phyloP scores from a whole-genome alignment of 2,329 filamentous ascomycete species.

The Rachicladosporium sp. region DNA sequence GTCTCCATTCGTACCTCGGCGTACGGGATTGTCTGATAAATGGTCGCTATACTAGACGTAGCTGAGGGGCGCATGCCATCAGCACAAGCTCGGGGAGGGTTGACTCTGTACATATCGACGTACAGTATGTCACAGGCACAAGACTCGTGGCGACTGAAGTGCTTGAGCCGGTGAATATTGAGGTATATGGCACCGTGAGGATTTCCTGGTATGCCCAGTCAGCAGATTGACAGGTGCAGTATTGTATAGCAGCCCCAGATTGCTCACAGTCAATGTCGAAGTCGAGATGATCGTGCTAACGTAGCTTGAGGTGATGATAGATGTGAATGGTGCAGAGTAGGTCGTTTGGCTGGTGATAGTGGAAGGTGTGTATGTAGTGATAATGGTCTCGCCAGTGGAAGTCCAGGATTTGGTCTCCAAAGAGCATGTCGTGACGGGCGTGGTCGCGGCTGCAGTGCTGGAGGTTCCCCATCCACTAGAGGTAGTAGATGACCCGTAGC shows the following conservation, averaged over 20 bases:
- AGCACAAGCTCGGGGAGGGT: neutral
- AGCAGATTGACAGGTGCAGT: too few relatives aligned
- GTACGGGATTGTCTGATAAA: too few relatives aligned
- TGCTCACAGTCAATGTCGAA: neutral
- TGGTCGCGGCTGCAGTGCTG: neutral
- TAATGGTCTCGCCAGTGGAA: neutral
- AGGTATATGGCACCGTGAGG: conserved; percentile 1
- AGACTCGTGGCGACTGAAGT: neutral
- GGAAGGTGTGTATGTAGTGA: conserved; percentile 3
- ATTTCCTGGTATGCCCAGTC: too few relatives aligned
- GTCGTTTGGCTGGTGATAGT: conserved; percentile 2
- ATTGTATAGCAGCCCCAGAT: neutral
- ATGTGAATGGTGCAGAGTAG: neutral
- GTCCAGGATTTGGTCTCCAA: neutral
- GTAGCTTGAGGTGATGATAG: conserved; percentile 1
- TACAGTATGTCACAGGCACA: neutral
- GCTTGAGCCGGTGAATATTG: conserved; percentile 1
- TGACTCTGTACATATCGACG: neutral
- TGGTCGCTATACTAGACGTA: too few relatives aligned
- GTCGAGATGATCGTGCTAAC: conserved; percentile 1
- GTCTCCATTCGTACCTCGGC: neutral
- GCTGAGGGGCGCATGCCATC: neutral
- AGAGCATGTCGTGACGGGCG: neutral
- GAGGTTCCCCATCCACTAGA: neutral
- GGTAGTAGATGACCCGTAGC: conserved; percentile 2